Evolutionary conservation across 2,329 filamentous ascomycete genomes (phyloP).

Genomic region (Plenodomus tracheiphilus): DNA sequence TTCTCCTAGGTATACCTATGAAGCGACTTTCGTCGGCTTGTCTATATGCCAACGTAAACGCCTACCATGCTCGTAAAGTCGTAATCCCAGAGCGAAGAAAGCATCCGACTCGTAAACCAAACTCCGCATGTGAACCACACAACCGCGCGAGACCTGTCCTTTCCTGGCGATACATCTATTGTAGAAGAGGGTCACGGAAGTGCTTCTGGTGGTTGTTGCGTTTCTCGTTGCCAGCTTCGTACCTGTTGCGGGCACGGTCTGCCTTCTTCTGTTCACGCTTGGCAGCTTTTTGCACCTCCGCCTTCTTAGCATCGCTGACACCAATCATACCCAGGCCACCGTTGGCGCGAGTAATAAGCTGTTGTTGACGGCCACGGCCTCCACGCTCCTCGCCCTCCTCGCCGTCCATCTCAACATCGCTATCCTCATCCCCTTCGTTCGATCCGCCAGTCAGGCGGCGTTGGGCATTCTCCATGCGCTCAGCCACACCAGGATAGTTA

Average conservation of each 20-base stretch:
- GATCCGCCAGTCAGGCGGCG: constrained; percentile 62
- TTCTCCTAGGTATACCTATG: not conserved
- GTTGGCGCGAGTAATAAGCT: constrained; percentile 65
- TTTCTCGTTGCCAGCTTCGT: constrained; percentile 72
- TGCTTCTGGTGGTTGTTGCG: constrained; percentile 78
- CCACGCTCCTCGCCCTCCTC: constrained; percentile 23
- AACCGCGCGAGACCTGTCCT: not conserved
- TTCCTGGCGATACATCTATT: constrained; percentile 44
- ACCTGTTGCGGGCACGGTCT: constrained; percentile 60
- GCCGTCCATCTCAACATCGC: constrained; percentile 35
- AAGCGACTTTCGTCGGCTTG: not conserved
- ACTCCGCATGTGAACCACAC: not conserved
- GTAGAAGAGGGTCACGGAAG: constrained; percentile 63
- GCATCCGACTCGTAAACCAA: not conserved
- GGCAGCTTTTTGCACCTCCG: constrained; percentile 67
- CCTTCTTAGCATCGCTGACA: constrained; percentile 74
- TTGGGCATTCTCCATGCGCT: constrained; percentile 70
- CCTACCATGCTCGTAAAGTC: constrained; percentile 8
- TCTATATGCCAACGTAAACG: constrained; percentile 2
- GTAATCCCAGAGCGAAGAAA: not conserved
- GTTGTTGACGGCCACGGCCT: constrained; percentile 40
- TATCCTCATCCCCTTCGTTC: constrained; percentile 48
- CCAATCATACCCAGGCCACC: constrained; percentile 77
- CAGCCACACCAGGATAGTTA: constrained; percentile 77
- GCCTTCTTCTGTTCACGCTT: constrained; percentile 69